Conservation (phyloP, 768 basidiomycete genomes). For the Rhizopogon roseolus region DNA sequence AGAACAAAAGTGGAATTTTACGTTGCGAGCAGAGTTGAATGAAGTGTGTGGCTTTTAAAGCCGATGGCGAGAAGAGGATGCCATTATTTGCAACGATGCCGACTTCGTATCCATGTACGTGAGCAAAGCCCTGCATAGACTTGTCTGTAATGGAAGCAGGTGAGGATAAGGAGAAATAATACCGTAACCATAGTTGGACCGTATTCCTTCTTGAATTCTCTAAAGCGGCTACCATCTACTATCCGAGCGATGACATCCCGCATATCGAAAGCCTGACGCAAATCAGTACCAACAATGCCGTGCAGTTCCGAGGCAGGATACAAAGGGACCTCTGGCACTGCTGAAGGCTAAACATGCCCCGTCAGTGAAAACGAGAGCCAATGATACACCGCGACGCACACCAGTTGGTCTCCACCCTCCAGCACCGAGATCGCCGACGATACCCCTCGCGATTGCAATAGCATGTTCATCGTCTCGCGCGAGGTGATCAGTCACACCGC, state of each 20-base stretch:
- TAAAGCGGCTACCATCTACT: conserved; percentile 87
- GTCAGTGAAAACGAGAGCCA: conserved; percentile 7
- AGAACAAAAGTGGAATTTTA: conserved; percentile 83
- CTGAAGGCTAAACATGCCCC: conserved; percentile 43
- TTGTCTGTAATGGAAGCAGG: conserved; percentile 2
- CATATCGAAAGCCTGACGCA: conserved; percentile 89
- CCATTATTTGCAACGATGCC: conserved; percentile 95
- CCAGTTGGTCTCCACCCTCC: conserved; percentile 45
- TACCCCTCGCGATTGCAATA: conserved; percentile 68
- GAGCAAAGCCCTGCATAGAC: conserved; percentile 67
- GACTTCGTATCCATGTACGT: conserved; percentile 84
- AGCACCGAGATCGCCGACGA: conserved; percentile 73
- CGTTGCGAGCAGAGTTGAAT: conserved; percentile 93
- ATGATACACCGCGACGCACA: conserved; percentile 33
- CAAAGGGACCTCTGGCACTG: conserved; percentile 62
- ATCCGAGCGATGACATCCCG: conserved; percentile 88
- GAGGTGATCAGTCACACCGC: conserved; percentile 87
- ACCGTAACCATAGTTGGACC: conserved; percentile 88
- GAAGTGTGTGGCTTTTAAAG: conserved; percentile 92
- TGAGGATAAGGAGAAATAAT: conserved; percentile 2
- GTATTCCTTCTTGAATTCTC: conserved; percentile 97
- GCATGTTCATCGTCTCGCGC: conserved; percentile 85
- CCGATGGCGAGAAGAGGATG: conserved; percentile 90
- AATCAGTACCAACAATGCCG: conserved; percentile 88
- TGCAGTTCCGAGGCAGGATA: conserved; percentile 81